Base-by-base conservation (phyloP, 805 yeast genomes). In the Lipomyces chichibuensis region DNA sequence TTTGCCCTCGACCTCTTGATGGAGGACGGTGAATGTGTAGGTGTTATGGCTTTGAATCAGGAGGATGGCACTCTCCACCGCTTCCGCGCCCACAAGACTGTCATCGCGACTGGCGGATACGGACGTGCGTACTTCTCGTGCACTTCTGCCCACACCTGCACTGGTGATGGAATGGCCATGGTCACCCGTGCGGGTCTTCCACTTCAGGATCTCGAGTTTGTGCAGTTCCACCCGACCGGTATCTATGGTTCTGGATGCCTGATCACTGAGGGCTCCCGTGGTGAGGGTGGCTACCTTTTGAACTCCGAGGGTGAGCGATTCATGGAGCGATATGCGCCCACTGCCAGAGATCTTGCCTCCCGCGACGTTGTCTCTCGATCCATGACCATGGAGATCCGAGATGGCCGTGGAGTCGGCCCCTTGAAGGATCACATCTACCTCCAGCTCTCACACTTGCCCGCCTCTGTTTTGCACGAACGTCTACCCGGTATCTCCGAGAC, bases 181-280 rank as follows among this genome's bases (percentile, higher is more conserved):
- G 98, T 92, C 70, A 82, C 98, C 60, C 88, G 99, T 82, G 99
- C 99, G 64, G 99, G 99, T 70, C 87, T 94, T 80, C 99, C 99
- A 67, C 85, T 94, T 77, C 97, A 94, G 83, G 99, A 94, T 82
- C 84, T 94, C 81, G 99, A 94, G 83, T 94, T 94, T 78, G 93
- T 94, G 70, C 99, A 94, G 83, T 94, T 94, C 92, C 99, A 94
- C 82, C 99, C 99, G 65, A 92, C 98, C 32, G 99, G 99, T 86
- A 95, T 94, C 81, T 94, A 94, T 81, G 99, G 99, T 68, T 92
- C 98, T 53, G 99, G 99, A 72, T 95, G 98, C 85, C 84, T 94
- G 84, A 95, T 95, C 80, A 95, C 99, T 65, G 99, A 95, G 83
- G 99, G 99, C 84, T 97, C 98, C 74, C 90, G 99, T 85, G 99